phyloP scores from a whole-genome alignment of 345 rosid genomes.

The Citrus maxima region DNA sequence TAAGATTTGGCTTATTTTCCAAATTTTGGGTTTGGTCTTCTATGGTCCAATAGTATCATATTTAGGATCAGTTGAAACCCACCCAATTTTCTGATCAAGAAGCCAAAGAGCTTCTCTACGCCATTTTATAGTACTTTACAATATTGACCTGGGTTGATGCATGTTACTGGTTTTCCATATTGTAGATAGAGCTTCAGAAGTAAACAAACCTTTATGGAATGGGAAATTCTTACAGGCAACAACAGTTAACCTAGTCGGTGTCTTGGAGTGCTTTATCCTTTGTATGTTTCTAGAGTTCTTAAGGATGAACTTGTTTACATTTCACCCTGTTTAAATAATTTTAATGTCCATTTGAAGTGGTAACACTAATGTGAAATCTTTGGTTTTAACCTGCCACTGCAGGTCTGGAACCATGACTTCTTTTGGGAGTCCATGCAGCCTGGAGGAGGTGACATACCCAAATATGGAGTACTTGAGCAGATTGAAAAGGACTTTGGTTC shows the following conservation, averaged over 20 bases:
- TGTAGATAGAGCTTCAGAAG: neutral
- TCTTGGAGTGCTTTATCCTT: neutral
- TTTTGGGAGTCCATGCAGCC: conserved; percentile 99
- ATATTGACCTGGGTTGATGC: neutral
- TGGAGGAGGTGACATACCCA: conserved; percentile 75
- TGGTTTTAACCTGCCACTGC: conserved; percentile 9
- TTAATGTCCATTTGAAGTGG: neutral
- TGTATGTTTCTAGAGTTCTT: neutral
- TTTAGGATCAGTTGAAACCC: neutral
- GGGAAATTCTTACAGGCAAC: neutral
- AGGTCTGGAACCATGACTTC: conserved; percentile 96
- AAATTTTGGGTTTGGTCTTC: neutral
- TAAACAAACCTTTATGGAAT: neutral
- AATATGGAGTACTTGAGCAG: conserved; percentile 80
- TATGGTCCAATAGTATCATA: neutral
- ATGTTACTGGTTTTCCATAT: neutral
- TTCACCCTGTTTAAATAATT: conserved; percentile 1
- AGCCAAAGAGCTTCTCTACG: neutral
- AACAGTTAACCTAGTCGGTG: neutral
- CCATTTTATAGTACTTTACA: neutral
- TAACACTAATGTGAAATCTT: neutral
- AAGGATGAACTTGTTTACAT: neutral
- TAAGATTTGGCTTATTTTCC: neutral
- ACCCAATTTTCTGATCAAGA: neutral
- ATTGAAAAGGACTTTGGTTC: conserved; percentile 94